A percentile compares a stretch with the other conserved stretches of the same genome.
phyloP scores from a whole-genome alignment of 2,329 filamentous ascomycete species.

The Calonectria multiphialidica region DNA sequence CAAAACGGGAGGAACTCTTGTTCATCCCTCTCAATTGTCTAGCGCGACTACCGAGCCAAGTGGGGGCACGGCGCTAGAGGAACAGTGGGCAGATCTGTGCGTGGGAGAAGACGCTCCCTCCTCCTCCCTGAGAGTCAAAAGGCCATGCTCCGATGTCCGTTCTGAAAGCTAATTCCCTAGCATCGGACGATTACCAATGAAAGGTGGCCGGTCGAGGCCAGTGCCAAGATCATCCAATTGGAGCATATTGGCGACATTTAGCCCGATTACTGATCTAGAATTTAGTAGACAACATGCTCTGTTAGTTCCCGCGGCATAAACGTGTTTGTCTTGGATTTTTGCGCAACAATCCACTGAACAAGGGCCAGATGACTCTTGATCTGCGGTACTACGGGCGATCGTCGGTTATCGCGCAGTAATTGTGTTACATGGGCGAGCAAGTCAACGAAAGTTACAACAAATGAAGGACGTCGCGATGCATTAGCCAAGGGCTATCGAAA shows the following conservation, averaged over 20 bases:
- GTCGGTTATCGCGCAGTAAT: background rate
- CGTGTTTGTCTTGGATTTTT: background rate
- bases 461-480: background rate
- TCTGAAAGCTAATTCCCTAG: background rate
- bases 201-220: background rate
- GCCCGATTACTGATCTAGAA: background rate
- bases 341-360: background rate
- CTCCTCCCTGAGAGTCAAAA: background rate
- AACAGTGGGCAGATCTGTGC: background rate
- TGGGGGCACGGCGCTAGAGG: background rate
- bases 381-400: background rate
- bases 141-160: background rate
- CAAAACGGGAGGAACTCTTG: background rate
- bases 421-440: background rate
- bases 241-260: background rate
- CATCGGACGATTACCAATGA: background rate
- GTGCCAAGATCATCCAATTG: background rate
- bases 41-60: background rate
- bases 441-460: background rate
- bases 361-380: background rate
- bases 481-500: background rate
- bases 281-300: background rate
- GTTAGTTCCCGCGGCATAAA: background rate
- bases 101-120: background rate
- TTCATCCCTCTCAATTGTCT: background rate